Base-by-base conservation (phyloP, 257 asterid species). In the Handroanthus guayacan region DNA sequence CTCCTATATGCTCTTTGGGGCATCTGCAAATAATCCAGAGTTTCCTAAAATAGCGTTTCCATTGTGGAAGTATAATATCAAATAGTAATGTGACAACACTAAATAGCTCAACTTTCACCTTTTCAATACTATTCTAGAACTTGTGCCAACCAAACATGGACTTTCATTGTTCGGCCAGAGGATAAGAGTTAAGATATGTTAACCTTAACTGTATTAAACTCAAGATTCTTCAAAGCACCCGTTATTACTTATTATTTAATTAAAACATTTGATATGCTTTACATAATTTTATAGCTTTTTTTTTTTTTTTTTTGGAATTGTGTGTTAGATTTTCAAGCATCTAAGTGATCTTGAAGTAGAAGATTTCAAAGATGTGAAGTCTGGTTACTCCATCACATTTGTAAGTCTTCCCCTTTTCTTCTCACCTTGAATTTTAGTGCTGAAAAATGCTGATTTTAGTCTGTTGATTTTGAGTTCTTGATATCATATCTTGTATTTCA, bases 291-390 rank as follows among this genome's bases (percentile, higher is more conserved):
- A 52, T 54, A 44, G 6, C 9, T 84, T 65, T 25, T 39, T 14
- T 63, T 44, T 63, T 73, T 43, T 62, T 37, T 16, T 5, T 39
- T 50, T 17, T 39, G 16, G 9, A 70, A 48, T 75, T 45, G 67
- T 54, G 63, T 47, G 25, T 75, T 75, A 95, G 98, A 85, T 91
- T 74, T 95, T 89, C 97, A 95, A 91, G 96, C 79, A 89, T 77
- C 86, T 95, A 52, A 80, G 73, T 62, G 83, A 90, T 73, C 90
- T 95, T 72, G 97, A 95, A 87, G 99, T 95, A 77, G 98, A 95
- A 84, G 98, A 92, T 60, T 85, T 82, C 82, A 87, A 88, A 81
- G 98, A 95, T 81, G 96, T 95, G 81, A 95, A 95, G 86, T 91
- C 94, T 67, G 99, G 99, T 61, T 93, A 91, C 84, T 82, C 97